A percentile compares a stretch with the other conserved stretches of the same genome.
These are phyloP conservation scores for Recurvomyces mirabilis DNA, from an alignment of 495 filamentous ascomycete genomes.

Conservation along the genomic window DNA sequence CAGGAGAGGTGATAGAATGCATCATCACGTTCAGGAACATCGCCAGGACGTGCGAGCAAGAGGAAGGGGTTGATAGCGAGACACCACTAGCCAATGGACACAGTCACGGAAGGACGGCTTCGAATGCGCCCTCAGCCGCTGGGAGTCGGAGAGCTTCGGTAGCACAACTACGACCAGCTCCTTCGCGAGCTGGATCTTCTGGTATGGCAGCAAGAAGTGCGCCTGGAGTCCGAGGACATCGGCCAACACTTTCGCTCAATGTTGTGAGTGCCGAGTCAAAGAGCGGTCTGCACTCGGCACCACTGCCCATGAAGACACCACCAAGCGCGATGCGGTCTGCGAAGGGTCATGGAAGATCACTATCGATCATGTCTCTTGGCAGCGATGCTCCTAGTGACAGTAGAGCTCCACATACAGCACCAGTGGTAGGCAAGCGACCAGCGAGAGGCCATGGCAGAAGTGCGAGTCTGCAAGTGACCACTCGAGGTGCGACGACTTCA, in stretches of 20 bases:
- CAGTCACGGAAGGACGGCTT: conserved; percentile 13
- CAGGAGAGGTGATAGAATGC: conserved; percentile 88
- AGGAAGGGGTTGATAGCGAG: conserved; percentile 17
- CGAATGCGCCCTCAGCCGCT: conserved; percentile 1
- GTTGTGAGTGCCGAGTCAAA: conserved; percentile 33
- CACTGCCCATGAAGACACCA: conserved; percentile 17
- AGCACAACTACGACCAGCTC: conserved; percentile 5
- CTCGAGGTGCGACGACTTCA: conserved; percentile 21
- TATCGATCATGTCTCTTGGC: conserved; percentile 92
- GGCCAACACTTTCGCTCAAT: conserved; percentile 47
- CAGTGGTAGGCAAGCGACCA: conserved; percentile 36
- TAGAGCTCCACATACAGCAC: conserved; percentile 2
- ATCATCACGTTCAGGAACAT: conserved; percentile 94
- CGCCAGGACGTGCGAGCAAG: conserved; percentile 38
- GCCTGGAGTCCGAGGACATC: conserved; percentile 38
- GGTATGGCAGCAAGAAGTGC: conserved; percentile 22
- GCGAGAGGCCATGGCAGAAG: conserved; percentile 62
- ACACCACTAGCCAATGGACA: conserved; percentile 15
- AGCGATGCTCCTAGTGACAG: conserved; percentile 33
- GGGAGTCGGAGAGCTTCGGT: conserved; percentile 12
- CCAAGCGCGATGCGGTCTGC: conserved; percentile 17
- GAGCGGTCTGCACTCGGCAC: conserved; percentile 14
- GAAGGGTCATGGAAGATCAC: conserved; percentile 59
- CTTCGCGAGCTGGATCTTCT: conserved; percentile 12
- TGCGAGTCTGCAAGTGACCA: conserved; percentile 69